Percentiles rank a stretch among this genome's conserved stretches.
phyloP scores from a whole-genome alignment of 169 alveolate genomes.

The Cryptosporidium canis region DNA sequence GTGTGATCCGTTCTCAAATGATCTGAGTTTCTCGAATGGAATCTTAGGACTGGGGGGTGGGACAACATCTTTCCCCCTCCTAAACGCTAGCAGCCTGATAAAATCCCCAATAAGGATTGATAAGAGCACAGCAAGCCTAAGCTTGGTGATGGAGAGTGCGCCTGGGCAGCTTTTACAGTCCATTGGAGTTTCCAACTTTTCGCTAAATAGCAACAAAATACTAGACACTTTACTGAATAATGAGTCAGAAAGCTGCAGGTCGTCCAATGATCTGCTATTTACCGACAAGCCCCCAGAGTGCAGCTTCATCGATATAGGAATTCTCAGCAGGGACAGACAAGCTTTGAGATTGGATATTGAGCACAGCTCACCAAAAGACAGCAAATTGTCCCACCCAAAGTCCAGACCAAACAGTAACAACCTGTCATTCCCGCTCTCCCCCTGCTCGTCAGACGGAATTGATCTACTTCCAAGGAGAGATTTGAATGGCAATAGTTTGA shows the following conservation, averaged over 20 bases:
- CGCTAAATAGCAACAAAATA: neutral
- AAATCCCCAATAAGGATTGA: conserved; percentile 63
- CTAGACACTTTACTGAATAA: neutral
- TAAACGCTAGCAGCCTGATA: conserved; percentile 9
- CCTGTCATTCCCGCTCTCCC: conserved; percentile 48
- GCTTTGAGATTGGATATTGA: neutral
- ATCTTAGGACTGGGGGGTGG: neutral
- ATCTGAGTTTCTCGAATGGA: neutral
- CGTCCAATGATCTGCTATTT: neutral
- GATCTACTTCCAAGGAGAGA: conserved; percentile 47
- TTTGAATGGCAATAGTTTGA: neutral
- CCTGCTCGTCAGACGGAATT: conserved; percentile 65
- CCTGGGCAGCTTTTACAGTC: conserved; percentile 52
- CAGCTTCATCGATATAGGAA: neutral
- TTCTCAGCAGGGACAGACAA: neutral
- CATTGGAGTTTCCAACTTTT: conserved; percentile 52
- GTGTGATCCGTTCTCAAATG: neutral
- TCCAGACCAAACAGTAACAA: neutral
- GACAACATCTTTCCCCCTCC: conserved; percentile 15
- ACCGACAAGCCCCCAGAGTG: neutral
- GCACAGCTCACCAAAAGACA: conserved; percentile 1
- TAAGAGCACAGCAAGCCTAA: conserved; percentile 51
- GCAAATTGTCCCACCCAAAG: neutral
- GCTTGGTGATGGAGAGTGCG: conserved; percentile 61
- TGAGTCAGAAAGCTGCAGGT: neutral